Base-by-base conservation (phyloP, 495 filamentous ascomycete genomes). In the Amniculicola lignicola region DNA sequence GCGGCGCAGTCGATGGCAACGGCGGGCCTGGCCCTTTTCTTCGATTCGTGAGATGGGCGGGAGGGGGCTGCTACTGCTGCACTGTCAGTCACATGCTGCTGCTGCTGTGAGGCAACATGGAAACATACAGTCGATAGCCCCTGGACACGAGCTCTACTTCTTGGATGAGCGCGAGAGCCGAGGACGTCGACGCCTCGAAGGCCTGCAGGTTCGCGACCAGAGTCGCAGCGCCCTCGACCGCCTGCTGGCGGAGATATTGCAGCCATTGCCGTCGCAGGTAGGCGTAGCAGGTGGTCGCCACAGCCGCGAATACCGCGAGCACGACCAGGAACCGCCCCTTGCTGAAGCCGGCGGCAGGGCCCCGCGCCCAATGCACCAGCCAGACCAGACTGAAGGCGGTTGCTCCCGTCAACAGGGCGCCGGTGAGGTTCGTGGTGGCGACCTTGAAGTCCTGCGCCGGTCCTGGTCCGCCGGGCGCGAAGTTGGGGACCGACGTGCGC, bases 91-190 rank as follows among this genome's bases (percentile, higher is more conserved):
- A n/a, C n/a, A n/a, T 16, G 37, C 19, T 31, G 18, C n/a, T 55
- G 41, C 25, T 38, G 15, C 12, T 10, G 4, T 41, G 29, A 41
- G n/a, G 43, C 28, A 23, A 18, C 58, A 46, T 28, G 39, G 24
- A 25, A 38, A 68, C 83, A 74, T 72, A 92, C 89, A 98, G 81
- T 68, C 88, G 80, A 69, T 97, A 98, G 43, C 93, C 93, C 61
- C 92, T 81, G 33, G 92, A 92, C 11, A 97, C 92, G 43, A 97
- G 77, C 71, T 97, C 93, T 16, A 97, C 92, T 69, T 98, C 93
- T 72, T 97, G 92, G 54, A 98, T 87, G 45, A 96, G 80, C 27
- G 85, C 85, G 27, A 98, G 75, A 1, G 90, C 86, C 22, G 89
- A 83, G 46, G 85, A 85, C 28, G 81, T 85, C 25, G 87, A 84